Conservation (phyloP, 2,329 filamentous ascomycete genomes). For the Fusarium oxysporum region DNA sequence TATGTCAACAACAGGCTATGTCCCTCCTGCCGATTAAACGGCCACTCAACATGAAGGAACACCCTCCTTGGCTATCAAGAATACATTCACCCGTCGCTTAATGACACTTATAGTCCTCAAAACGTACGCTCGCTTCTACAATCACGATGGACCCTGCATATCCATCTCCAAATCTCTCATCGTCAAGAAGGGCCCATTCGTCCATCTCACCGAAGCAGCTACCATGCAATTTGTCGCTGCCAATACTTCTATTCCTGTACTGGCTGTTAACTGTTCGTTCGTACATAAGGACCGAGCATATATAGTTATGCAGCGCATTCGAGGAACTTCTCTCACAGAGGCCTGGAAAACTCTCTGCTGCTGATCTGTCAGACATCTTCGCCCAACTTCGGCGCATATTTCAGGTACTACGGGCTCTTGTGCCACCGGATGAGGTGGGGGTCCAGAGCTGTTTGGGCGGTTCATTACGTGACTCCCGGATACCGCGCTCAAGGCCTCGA, state of each 20-base stretch:
- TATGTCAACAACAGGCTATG: conserved; percentile 7
- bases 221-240: conserved; percentile 37
- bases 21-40: not conserved
- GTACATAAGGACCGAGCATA: conserved; percentile 52
- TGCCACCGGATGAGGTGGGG: conserved; percentile 17
- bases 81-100: conserved; percentile 42
- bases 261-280: conserved; percentile 48
- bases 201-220: conserved; percentile 40
- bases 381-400: conserved; percentile 39
- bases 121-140: conserved; percentile 44
- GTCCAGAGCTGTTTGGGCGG: conserved; percentile 45
- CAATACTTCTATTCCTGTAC: conserved; percentile 40
- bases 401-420: conserved; percentile 40
- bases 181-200: conserved; percentile 30
- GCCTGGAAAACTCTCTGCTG: conserved; percentile 25
- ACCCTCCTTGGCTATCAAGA: conserved; percentile 47
- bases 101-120: conserved; percentile 44
- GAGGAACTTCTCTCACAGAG: conserved; percentile 34
- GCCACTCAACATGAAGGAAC: conserved; percentile 36
- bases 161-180: conserved; percentile 45
- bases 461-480: conserved; percentile 45
- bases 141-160: conserved; percentile 31
- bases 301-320: conserved; percentile 59
- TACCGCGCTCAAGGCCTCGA: conserved; percentile 27
- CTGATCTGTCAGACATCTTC: conserved; percentile 27